phyloP scores from a whole-genome alignment of 345 rosid species.

The Citrus glauca region DNA sequence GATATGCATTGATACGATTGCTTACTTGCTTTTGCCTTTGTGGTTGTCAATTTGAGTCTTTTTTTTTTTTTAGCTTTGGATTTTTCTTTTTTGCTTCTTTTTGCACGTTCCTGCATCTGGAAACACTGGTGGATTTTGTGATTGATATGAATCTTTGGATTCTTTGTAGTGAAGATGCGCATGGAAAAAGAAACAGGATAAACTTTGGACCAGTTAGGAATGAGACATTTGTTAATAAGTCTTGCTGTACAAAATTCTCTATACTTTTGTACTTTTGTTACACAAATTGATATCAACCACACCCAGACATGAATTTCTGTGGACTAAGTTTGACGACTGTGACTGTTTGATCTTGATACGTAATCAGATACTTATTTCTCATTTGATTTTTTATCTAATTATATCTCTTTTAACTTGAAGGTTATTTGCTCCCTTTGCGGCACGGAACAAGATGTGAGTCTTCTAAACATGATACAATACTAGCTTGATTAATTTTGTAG shows the following conservation, averaged over 20 bases:
- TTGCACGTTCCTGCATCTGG: background rate
- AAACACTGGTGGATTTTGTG: slow-evolving; percentile 7
- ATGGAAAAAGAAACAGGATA: background rate
- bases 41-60: slow-evolving; percentile 12
- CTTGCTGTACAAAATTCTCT: background rate
- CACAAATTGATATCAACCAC: slow-evolving; percentile 16
- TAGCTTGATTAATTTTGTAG: background rate
- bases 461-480: background rate
- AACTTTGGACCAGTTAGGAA: slow-evolving; percentile 1
- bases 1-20: background rate
- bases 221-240: slow-evolving; percentile 16
- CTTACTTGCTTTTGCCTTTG: background rate
- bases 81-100: background rate
- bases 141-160: background rate
- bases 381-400: background rate
- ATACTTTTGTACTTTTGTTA: slow-evolving; percentile 18
- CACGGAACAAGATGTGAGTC: slow-evolving; percentile 66
- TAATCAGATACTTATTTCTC: background rate
- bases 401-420: slow-evolving; percentile 28
- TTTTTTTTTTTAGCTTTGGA: background rate
- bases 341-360: background rate
- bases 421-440: slow-evolving; percentile 56
- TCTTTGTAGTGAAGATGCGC: background rate
- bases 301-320: background rate
- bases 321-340: background rate